phyloP scores from a whole-genome alignment of 352 stramenopile species.

The Phytopythium kandeliae region DNA sequence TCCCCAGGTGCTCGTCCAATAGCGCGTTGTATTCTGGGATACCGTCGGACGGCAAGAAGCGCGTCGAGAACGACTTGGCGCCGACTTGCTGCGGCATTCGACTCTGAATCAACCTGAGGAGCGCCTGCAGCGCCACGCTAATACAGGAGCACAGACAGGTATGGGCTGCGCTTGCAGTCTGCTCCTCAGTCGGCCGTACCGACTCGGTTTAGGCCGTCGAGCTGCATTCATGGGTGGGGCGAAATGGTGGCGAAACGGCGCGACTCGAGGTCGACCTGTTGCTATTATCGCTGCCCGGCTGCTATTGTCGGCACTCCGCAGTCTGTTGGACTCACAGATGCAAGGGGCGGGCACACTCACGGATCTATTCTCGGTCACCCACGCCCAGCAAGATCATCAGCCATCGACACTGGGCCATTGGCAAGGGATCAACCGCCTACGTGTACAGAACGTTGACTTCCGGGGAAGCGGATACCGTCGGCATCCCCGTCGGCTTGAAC shows the following conservation, averaged over 20 bases:
- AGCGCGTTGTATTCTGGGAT: slow-evolving; percentile 74
- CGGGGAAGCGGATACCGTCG: background rate
- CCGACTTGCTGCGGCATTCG: slow-evolving; percentile 6
- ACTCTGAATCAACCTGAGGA: too few species aligned
- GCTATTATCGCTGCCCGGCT: background rate
- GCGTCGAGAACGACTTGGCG: slow-evolving; percentile 38
- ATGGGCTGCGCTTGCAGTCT: background rate
- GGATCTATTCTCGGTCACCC: slow-evolving; percentile 1
- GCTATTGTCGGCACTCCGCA: background rate
- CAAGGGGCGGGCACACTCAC: background rate
- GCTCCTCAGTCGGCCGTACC: background rate
- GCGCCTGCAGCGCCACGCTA: too few species aligned
- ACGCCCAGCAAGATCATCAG: background rate
- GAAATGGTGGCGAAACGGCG: background rate
- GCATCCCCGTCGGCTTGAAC: slow-evolving; percentile 12
- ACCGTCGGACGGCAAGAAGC: slow-evolving; percentile 54
- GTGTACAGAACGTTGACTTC: slow-evolving; percentile 50
- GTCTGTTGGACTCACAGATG: background rate
- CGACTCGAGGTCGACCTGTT: background rate
- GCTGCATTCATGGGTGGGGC: background rate
- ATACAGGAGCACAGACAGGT: background rate
- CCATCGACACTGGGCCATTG: background rate
- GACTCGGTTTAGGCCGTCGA: background rate
- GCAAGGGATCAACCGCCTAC: slow-evolving; percentile 6
- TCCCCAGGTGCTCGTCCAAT: slow-evolving; percentile 50